Base-by-base conservation (phyloP, 2,329 filamentous ascomycete genomes). In the Alternaria sp. region DNA sequence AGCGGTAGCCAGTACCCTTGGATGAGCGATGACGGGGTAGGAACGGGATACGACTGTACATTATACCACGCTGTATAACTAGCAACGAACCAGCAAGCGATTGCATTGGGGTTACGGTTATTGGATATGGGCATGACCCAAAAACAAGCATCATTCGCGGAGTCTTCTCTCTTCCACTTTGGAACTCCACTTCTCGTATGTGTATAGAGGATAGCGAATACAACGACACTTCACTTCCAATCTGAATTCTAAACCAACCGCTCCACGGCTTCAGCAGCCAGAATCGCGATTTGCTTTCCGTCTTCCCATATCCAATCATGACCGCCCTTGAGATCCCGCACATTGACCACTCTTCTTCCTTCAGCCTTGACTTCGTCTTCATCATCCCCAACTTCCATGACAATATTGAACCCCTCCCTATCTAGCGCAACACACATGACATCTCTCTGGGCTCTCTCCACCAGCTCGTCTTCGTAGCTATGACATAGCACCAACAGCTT, bases 231-330 rank as follows among this genome's bases (percentile, higher is more conserved):
- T 38, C 14, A 36, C 4, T 12, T 36, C 11, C 3, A 36, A 11
- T 8, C 3, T 8, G 2, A 18, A 20, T 7, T 10, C 25, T 48
- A 57, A 32, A 58, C 51, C 32, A 74, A 41, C 50, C 69, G 62
- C 32, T 59, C 59, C 20, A 77, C 59, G 10, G 72, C 69, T 46
- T 76, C 72, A 36, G 60, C 69, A 50, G 80, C 66, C 46, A 81
- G 67, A 53, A 78, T 78, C 28, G 85, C 87, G 50, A 91, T 74
- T 66, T 88, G 85, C 34, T 74, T 73, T 16, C 89, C 89, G 59
- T 86, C 82, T 72, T 85, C 73, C 87, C 89, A 91, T 3, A 90
- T 80, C 65, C 85, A 84, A 76, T 92, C 86, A 76, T 93, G 90
- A 38, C 81, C 81, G 5, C 87, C 90, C 9, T 74, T 76, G 53